phyloP scores from a whole-genome alignment of 495 filamentous ascomycete species.

The Trichoderma reesei region DNA sequence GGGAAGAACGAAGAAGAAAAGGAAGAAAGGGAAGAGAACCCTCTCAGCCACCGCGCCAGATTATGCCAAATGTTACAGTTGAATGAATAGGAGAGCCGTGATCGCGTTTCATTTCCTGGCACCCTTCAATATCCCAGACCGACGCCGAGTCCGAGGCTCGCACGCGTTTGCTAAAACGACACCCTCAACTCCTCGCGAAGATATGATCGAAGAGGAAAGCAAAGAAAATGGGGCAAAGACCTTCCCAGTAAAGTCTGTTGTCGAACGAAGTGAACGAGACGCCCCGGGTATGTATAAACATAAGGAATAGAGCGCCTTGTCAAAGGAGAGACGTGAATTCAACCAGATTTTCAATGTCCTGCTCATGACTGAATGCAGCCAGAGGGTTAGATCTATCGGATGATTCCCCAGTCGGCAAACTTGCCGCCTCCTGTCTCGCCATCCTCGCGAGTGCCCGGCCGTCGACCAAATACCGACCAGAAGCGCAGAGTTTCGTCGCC shows the following conservation, averaged over 20 bases:
- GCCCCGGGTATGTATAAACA: slow-evolving; percentile 6
- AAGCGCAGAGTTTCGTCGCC: slow-evolving; percentile 94
- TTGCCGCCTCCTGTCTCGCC: slow-evolving; percentile 44
- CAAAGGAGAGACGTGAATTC: slow-evolving; percentile 11
- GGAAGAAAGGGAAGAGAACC: too few species aligned
- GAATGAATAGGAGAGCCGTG: neutral
- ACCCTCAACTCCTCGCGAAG: neutral
- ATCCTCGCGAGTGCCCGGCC: slow-evolving; percentile 48
- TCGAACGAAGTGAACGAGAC: neutral
- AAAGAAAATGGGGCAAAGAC: neutral
- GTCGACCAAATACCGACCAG: slow-evolving; percentile 82
- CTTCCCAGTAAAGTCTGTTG: neutral
- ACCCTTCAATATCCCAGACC: neutral
- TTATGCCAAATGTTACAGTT: slow-evolving; percentile 5
- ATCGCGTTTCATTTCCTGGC: neutral
- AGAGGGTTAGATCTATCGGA: slow-evolving; percentile 40
- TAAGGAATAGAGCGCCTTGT: neutral
- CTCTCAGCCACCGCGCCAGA: neutral
- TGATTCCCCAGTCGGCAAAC: slow-evolving; percentile 60
- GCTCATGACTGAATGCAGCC: neutral
- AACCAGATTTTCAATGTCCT: slow-evolving; percentile 1
- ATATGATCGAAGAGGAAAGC: neutral
- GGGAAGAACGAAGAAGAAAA: too few species aligned
- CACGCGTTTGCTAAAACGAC: neutral
- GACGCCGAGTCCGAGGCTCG: neutral